Conservation (phyloP, 1,139 yeast genomes). For the Arxiozyma slooffiae region DNA sequence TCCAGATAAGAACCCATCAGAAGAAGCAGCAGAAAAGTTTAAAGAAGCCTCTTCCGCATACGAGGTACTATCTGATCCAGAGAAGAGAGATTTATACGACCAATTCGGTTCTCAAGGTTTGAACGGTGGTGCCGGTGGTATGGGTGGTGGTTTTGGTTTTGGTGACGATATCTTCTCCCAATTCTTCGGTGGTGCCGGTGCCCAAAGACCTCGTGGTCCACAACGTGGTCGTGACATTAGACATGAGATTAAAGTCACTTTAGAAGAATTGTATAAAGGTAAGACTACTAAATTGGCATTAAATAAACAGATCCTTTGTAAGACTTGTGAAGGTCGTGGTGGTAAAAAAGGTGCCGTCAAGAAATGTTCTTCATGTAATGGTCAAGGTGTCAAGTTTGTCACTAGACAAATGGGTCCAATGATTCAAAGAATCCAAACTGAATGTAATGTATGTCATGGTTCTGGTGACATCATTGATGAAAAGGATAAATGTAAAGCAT, state of each 20-base stretch:
- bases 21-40: constrained; percentile 89
- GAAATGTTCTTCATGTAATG: constrained; percentile 78
- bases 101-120: constrained; percentile 90
- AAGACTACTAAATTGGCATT: constrained; percentile 88
- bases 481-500: constrained; percentile 78
- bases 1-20: constrained; percentile 89
- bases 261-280: constrained; percentile 93
- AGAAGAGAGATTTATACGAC: constrained; percentile 84
- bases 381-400: constrained; percentile 84
- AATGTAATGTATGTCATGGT: constrained; percentile 89
- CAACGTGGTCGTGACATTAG: constrained; percentile 81
- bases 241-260: constrained; percentile 74
- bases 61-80: constrained; percentile 75
- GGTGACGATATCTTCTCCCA: constrained; percentile 88
- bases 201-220: constrained; percentile 76
- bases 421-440: constrained; percentile 95
- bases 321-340: constrained; percentile 86
- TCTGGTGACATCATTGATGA: constrained; percentile 82
- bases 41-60: constrained; percentile 88
- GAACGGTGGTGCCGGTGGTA: constrained; percentile 62
- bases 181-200: constrained; percentile 57
- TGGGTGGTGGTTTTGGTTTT: constrained; percentile 36
- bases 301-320: constrained; percentile 84
- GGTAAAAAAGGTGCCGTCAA: constrained; percentile 89
- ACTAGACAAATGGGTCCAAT: constrained; percentile 99